Conservation (phyloP, 176 grass and related monocot species). For the Thinopyrum elongatum region DNA sequence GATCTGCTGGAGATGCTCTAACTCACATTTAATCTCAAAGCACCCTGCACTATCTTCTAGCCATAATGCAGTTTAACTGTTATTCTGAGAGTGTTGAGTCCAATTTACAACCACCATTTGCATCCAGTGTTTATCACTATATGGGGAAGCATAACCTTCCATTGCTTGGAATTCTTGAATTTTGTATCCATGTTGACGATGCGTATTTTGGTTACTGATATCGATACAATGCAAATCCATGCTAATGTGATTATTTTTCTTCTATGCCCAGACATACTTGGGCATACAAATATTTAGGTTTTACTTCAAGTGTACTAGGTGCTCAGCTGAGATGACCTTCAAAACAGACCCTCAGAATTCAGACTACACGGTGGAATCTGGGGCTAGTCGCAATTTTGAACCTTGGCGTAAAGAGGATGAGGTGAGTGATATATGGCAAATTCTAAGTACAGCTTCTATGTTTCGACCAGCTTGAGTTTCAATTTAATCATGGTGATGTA, state of each 20-base stretch:
- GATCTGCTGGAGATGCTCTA: too few relatives aligned
- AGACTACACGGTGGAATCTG: conserved; percentile 74
- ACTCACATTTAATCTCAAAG: background rate
- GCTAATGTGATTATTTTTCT: background rate
- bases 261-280: conserved; percentile 52
- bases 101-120: background rate
- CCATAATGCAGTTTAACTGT: background rate
- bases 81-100: background rate
- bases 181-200: background rate
- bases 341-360: conserved; percentile 88
- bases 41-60: background rate
- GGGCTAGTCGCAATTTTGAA: conserved; percentile 75
- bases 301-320: conserved; percentile 80
- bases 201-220: background rate
- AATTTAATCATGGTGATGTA: background rate
- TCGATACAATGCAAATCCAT: conserved; percentile 22
- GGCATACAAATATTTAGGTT: conserved; percentile 81
- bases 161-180: conserved; percentile 20
- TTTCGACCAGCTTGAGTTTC: conserved; percentile 18
- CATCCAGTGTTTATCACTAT: background rate
- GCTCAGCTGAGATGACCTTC: conserved; percentile 75
- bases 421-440: conserved; percentile 31
- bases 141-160: background rate
- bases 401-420: conserved; percentile 69
- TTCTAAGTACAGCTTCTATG: background rate